phyloP scores from a whole-genome alignment of 2,329 filamentous ascomycete species.

The Fusarium incarnatum region DNA sequence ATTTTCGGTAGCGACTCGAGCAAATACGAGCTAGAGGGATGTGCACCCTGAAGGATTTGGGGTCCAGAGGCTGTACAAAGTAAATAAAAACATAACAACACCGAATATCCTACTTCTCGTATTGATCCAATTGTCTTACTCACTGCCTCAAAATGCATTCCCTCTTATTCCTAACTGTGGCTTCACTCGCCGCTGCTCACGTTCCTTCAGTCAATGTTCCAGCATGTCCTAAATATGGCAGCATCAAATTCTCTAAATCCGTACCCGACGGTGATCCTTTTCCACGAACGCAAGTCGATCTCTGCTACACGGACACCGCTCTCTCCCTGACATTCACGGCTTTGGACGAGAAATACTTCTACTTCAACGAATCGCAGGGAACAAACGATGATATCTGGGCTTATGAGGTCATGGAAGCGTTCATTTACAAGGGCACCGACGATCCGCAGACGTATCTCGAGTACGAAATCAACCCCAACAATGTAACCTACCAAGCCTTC shows the following conservation, averaged over 20 bases:
- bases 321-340: conserved; percentile 59
- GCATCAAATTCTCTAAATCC: conserved; percentile 55
- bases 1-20: background rate
- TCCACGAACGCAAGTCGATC: conserved; percentile 58
- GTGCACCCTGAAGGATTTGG: conserved; percentile 10
- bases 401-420: conserved; percentile 65
- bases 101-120: background rate
- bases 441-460: conserved; percentile 63
- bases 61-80: background rate
- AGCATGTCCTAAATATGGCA: conserved; percentile 52
- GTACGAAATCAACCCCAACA: conserved; percentile 64
- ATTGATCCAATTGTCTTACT: background rate
- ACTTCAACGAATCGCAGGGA: conserved; percentile 56
- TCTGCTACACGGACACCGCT: conserved; percentile 58
- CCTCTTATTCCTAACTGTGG: background rate
- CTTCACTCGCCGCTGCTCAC: conserved; percentile 13
- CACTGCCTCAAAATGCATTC: conserved; percentile 25
- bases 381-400: conserved; percentile 61
- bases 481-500: conserved; percentile 63
- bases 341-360: conserved; percentile 59
- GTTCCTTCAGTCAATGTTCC: conserved; percentile 53
- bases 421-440: conserved; percentile 58
- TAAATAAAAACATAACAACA: background rate
- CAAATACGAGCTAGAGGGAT: background rate
- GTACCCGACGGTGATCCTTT: conserved; percentile 57